Conservation (phyloP, 306 rosid genomes). For the Arachis stenosperma region DNA sequence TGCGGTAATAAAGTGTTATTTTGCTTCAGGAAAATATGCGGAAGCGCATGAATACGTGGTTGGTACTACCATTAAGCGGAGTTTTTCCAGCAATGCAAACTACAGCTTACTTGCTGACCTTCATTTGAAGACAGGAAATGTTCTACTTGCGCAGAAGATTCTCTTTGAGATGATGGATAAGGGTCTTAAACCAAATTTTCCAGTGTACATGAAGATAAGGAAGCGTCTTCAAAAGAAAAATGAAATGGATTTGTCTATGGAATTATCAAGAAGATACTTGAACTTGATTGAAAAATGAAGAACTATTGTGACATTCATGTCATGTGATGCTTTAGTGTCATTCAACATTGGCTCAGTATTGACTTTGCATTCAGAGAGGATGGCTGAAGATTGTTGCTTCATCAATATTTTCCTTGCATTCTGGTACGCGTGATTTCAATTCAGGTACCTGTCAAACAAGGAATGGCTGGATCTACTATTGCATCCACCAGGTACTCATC, state of each 20-base stretch:
- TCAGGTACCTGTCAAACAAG: not conserved
- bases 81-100: constrained; percentile 49
- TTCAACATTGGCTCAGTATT: constrained; percentile 16
- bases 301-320: constrained; percentile 11
- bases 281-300: constrained; percentile 41
- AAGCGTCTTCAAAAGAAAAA: constrained; percentile 49
- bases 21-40: constrained; percentile 49
- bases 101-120: constrained; percentile 75
- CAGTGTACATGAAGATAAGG: constrained; percentile 48
- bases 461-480: not conserved
- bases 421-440: constrained; percentile 30
- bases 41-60: constrained; percentile 64
- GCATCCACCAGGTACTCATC: not conserved
- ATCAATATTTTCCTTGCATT: constrained; percentile 18
- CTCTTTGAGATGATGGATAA: constrained; percentile 67
- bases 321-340: not conserved
- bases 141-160: constrained; percentile 50
- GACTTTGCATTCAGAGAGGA: not conserved
- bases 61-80: constrained; percentile 45
- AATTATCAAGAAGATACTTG: constrained; percentile 51
- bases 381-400: constrained; percentile 14
- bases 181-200: constrained; percentile 66
- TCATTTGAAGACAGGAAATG: constrained; percentile 58
- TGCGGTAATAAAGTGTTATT: constrained; percentile 64
- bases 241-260: constrained; percentile 51